Base-by-base conservation (phyloP, 768 basidiomycete species). In the Ramaria rubella region DNA sequence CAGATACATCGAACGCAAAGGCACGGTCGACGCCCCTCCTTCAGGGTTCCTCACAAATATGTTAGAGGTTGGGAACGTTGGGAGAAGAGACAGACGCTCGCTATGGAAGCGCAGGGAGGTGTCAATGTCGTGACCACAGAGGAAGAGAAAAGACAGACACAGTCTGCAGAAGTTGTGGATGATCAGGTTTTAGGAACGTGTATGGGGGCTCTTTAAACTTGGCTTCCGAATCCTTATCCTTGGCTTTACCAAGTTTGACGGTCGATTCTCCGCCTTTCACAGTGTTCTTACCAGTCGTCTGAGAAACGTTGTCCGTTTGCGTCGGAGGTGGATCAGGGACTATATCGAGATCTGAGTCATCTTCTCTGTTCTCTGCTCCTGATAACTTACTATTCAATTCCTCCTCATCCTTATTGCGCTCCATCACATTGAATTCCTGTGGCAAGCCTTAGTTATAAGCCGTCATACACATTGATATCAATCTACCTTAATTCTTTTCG, bases 21-120 rank as follows among this genome's bases (percentile, higher is more conserved):
- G 64, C 27, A 81, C 81, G 11, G 82, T 75, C 31, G 82, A 82
- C 26, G 83, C 86, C 19, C 73, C 78, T 5, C 67, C 69, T 17
- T 67, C 67, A 0, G 87, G 85, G 67, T 94, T 96, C 53, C 96
- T 85, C 14, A 96, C 90, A 61, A 97, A 86, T 29, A 94, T 72
- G 65, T 88, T 88, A 42, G 77, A 69, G 0, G 77, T 70, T 2
- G 94, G 93, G 75, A 98, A 98, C 52, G 70, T 70, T 15, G 81
- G 58, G 23, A 72, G 76, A 58, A 97, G 78, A 57, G 85, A 77
- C 54, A 95, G 81, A 59, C 85, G 85, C 34, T 81, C 74, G 45
- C 93, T 95, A 65, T 26, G n/a, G n/a, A n/a, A n/a, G n/a, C n/a
- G n/a, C 49, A n/a, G 26, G 48, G 51, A 48, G 51, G 29, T 4